These are phyloP conservation scores for Solanum neorickii DNA, from an alignment of 257 asterid genomes.

Conservation along the genomic window DNA sequence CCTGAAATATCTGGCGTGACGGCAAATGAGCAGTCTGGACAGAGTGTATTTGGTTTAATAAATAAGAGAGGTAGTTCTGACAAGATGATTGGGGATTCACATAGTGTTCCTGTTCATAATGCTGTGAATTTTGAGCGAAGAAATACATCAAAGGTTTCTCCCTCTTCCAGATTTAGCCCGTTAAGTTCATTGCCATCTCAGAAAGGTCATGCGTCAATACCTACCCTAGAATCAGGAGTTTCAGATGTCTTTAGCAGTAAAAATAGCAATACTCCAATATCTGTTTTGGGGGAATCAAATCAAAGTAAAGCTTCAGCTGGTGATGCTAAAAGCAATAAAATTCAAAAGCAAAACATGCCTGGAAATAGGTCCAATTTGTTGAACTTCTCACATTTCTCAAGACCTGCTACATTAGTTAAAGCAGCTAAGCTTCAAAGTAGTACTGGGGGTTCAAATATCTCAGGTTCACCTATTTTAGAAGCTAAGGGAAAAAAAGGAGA, in stretches of 20 bases:
- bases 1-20: constrained; percentile 65
- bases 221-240: constrained; percentile 36
- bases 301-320: constrained; percentile 24
- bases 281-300: constrained; percentile 14
- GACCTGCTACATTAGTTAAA: constrained; percentile 39
- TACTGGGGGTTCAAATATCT: constrained; percentile 23
- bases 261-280: constrained; percentile 12
- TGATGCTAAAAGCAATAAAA: constrained; percentile 10
- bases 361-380: constrained; percentile 24
- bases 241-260: constrained; percentile 26
- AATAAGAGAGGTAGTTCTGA: constrained; percentile 30
- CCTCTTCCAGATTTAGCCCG: constrained; percentile 26
- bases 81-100: constrained; percentile 17
- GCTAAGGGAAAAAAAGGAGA: constrained; percentile 23
- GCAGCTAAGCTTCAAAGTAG: constrained; percentile 20
- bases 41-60: constrained; percentile 21
- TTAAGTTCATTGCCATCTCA: constrained; percentile 27
- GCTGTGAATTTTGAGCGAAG: constrained; percentile 5
- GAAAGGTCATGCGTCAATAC: constrained; percentile 30
- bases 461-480: constrained; percentile 22
- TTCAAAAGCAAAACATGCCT: constrained; percentile 21
- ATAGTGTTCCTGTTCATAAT: constrained; percentile 7
- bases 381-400: constrained; percentile 71
- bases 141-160: constrained; percentile 21
- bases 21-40: constrained; percentile 30